These are phyloP conservation scores for Bolboschoenus planiculmis DNA, from an alignment of 176 grass and related monocot genomes.

Conservation along the genomic window DNA sequence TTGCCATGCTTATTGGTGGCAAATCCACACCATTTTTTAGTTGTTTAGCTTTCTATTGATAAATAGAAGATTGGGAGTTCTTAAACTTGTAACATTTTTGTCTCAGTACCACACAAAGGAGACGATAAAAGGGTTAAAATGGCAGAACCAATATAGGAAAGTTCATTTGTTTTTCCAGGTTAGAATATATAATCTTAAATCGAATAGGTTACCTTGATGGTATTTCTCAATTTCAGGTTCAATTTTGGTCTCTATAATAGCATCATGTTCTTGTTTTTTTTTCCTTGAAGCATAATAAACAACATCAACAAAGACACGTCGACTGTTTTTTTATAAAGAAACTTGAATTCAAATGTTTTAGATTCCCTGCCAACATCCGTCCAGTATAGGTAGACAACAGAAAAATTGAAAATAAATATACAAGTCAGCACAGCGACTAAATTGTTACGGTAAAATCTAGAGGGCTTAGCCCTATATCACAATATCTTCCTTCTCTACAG, in stretches of 20 bases:
- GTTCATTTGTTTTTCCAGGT: too few relatives aligned
- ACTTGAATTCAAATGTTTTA: not conserved
- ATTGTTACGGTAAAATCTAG: slow-evolving; percentile 3
- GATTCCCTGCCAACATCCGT: not conserved
- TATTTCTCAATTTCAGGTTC: not conserved
- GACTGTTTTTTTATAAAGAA: not conserved
- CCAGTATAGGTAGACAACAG: not conserved
- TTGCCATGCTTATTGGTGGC: not conserved
- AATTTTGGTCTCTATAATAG: not conserved
- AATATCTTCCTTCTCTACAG: slow-evolving; percentile 10
- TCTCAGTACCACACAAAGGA: not conserved
- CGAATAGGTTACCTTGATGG: not conserved
- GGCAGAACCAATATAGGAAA: not conserved
- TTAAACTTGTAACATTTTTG: not conserved
- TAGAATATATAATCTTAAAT: not conserved
- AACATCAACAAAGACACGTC: not conserved
- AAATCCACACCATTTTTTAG: not conserved
- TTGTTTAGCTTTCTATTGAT: not conserved
- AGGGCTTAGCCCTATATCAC: not conserved
- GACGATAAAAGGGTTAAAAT: not conserved
- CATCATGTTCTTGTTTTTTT: not conserved
- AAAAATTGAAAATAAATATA: not conserved
- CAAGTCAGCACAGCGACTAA: not conserved
- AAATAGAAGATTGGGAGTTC: not conserved
- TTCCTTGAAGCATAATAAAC: not conserved